Conservation (phyloP, 2,329 filamentous ascomycete species). For the Talaromyces sp. region DNA sequence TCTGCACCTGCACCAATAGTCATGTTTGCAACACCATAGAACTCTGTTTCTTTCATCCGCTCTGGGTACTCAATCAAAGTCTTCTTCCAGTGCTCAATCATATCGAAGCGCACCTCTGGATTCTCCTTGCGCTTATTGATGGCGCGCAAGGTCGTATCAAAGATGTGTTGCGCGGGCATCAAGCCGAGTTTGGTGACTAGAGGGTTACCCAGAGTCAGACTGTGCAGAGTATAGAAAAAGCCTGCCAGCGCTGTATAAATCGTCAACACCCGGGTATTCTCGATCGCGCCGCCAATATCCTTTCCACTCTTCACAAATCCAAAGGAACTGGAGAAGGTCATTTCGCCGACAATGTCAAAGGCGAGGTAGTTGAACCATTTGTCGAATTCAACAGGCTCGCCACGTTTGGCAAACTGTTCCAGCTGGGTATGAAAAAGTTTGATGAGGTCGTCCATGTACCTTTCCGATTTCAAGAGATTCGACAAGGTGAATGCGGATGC, state of each 20-base stretch:
- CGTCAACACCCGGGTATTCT: too few relatives aligned
- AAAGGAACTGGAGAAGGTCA: slow-evolving; percentile 2
- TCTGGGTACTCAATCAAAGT: slow-evolving; percentile 2
- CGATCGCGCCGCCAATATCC: too few relatives aligned
- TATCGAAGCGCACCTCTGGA: slow-evolving; percentile 1
- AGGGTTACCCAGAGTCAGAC: too few relatives aligned
- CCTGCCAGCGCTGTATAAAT: too few relatives aligned
- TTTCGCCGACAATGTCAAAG: slow-evolving; percentile 2
- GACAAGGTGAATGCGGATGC: too few relatives aligned
- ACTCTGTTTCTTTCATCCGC: slow-evolving; percentile 22
- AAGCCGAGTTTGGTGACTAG: too few relatives aligned
- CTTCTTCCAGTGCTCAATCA: slow-evolving; percentile 5
- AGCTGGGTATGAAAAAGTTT: too few relatives aligned
- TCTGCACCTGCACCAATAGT: slow-evolving; percentile 30
- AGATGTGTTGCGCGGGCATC: not conserved
- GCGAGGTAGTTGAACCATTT: slow-evolving; percentile 4
- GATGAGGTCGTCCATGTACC: too few relatives aligned
- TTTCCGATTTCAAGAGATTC: too few relatives aligned
- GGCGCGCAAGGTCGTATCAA: not conserved
- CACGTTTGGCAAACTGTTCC: too few relatives aligned
- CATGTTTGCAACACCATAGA: slow-evolving; percentile 22
- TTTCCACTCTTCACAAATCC: not conserved
- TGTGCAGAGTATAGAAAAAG: too few relatives aligned
- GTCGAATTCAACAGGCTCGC: not conserved
- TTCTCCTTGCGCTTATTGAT: not conserved